Conservation (phyloP, 2,329 filamentous ascomycete genomes). For the Diaporthe aspalathi region DNA sequence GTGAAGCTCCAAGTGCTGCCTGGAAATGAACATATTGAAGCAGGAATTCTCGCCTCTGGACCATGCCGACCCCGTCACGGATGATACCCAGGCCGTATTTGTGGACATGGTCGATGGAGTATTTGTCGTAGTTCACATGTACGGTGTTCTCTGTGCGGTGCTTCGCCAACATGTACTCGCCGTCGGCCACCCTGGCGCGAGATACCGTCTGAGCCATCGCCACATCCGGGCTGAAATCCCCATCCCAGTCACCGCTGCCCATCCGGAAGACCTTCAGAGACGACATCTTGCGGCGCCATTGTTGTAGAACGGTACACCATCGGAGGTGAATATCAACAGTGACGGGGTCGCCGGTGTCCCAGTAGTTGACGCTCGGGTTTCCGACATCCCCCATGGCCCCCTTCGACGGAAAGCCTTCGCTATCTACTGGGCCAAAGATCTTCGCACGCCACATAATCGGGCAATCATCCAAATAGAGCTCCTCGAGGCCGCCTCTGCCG, state of each 20-base stretch:
- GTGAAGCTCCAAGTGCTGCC: not conserved
- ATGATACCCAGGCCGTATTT: not conserved
- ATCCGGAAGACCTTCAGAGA: conserved; percentile 28
- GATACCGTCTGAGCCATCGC: conserved; percentile 11
- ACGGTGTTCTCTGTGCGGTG: not conserved
- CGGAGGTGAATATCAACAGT: conserved; percentile 8
- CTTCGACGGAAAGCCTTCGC: conserved; percentile 13
- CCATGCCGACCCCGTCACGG: conserved; percentile 5
- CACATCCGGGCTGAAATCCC: not conserved
- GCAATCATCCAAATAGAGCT: conserved; percentile 58
- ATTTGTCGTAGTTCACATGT: conserved; percentile 31
- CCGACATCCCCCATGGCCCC: conserved; percentile 1
- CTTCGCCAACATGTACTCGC: not conserved
- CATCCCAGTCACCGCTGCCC: conserved; percentile 29
- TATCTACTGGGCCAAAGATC: not conserved
- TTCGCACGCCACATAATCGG: conserved; percentile 46
- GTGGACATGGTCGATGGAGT: not conserved
- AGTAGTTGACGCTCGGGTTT: not conserved
- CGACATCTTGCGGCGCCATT: conserved; percentile 25
- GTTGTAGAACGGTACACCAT: conserved; percentile 3
- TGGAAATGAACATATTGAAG: conserved; percentile 32
- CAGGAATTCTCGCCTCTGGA: not conserved
- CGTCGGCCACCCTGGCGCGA: not conserved
- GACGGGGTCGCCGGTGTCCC: not conserved
- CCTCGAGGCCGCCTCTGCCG: conserved; percentile 49